A percentile compares a stretch with the other conserved stretches of the same genome.
Evolutionary conservation across 208 protist genomes (phyloP).

Genomic region (Leishmania tropica): DNA sequence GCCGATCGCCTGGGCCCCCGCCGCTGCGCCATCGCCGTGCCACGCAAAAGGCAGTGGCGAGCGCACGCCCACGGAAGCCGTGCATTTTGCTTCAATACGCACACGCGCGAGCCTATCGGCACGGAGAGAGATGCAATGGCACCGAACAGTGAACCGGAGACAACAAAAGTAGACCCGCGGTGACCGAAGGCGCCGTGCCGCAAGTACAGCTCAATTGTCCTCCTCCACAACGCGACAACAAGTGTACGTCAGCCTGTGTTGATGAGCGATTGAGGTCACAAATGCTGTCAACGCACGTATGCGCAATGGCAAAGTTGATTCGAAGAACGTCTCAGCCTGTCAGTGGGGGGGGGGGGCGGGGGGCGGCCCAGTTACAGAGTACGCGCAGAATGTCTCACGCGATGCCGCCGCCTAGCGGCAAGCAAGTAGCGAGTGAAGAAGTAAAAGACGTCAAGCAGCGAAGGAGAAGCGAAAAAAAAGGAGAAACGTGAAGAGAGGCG

Average conservation of each 20-base stretch:
- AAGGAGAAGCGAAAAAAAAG: background rate
- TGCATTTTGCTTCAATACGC: slow-evolving; percentile 15
- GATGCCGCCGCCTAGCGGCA: background rate
- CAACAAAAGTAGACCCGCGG: background rate
- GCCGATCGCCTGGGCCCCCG: slow-evolving; percentile 78
- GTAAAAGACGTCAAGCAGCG: background rate
- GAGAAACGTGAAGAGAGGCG: background rate
- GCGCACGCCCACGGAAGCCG: slow-evolving; percentile 9
- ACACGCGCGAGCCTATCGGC: background rate
- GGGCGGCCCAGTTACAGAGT: background rate
- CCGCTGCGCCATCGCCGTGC: slow-evolving; percentile 67
- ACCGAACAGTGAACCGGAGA: background rate
- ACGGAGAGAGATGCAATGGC: background rate
- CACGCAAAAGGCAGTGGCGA: slow-evolving; percentile 11
- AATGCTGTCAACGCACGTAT: background rate
- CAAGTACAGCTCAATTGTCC: background rate
- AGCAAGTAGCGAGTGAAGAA: background rate
- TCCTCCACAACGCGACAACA: background rate
- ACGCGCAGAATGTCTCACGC: background rate
- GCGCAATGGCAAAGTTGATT: background rate
- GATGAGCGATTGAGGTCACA: background rate
- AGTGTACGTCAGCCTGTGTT: background rate
- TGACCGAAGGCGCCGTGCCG: background rate
- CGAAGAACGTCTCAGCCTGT: background rate
- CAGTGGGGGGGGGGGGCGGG: background rate